Base-by-base conservation (phyloP, 2,329 filamentous ascomycete genomes). In the Fusarium foetens region DNA sequence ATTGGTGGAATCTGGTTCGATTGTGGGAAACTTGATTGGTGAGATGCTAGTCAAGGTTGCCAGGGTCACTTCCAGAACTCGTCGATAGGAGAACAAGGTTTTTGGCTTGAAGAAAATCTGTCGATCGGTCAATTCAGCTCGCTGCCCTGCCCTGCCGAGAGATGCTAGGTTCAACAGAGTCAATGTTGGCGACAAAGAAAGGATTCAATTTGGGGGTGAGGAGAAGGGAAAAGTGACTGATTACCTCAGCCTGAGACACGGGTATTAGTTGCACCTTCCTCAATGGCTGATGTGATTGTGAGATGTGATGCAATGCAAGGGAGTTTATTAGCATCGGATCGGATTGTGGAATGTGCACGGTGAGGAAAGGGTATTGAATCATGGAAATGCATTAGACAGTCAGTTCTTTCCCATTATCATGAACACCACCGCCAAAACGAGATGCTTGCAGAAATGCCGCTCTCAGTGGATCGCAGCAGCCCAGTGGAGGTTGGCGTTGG, bases 1-100 rank as follows among this genome's bases (percentile, higher is more conserved):
- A 45, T 23, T 62, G 67, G 46, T 61, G 63, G 60, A 46, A 64
- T 53, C 42, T 63, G 62, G 63, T 48, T 57, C 33, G 29, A 31
- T n/a, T 38, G 38, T 21, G 19, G 23, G 31, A 12, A 16, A 19
- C 43, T 25, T 66, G 43, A 77, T 76, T 76, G 74, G 75, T 49
- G 62, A 52, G 33, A 52, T 33, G 35, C 46, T 51, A 39, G 43
- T 36, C 48, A 51, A 51, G 66, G 71, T 55, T 73, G 69, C 66
- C 57, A 71, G 73, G 75, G 43, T 68, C 48, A 66, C 52, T 76
- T 77, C 74, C 74, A 72, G 74, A 77, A 77, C 46, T 63, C 66
- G 66, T 71, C 57, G 59, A 67, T 70, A 60, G 53, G 60, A 70
- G 65, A 68, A 71, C 74, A 75, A 70, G 74, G 75, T 73, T 75